These are phyloP conservation scores for Tulasnella sp. DNA, from an alignment of 768 basidiomycete species.

Conservation along the genomic window DNA sequence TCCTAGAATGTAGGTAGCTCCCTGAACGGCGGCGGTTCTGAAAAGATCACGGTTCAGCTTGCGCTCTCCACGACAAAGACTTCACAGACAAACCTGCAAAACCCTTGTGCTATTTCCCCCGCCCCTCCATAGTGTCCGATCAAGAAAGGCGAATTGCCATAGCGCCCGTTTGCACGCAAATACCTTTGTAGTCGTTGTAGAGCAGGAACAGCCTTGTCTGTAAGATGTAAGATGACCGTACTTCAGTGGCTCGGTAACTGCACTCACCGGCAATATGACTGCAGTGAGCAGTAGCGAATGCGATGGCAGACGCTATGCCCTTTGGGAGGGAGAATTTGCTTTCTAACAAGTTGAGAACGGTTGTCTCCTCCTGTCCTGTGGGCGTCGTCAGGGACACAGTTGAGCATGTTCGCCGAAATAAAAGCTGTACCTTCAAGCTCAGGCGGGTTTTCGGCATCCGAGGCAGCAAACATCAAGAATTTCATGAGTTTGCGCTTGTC, in stretches of 20 bases:
- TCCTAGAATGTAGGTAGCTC: constrained; percentile 39
- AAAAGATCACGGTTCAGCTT: constrained; percentile 29
- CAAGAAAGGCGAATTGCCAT: constrained; percentile 81
- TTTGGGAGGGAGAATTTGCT: constrained; percentile 55
- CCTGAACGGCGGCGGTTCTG: constrained; percentile 72
- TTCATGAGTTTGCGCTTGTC: constrained; percentile 92
- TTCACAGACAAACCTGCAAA: constrained; percentile 34
- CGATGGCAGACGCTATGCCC: constrained; percentile 52
- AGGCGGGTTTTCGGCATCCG: constrained; percentile 52
- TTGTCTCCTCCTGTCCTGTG: constrained; percentile 47
- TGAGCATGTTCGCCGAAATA: neutral
- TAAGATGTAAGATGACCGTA: neutral
- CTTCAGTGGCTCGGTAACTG: neutral
- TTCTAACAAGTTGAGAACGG: constrained; percentile 59
- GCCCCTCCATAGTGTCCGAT: constrained; percentile 92
- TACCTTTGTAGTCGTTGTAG: constrained; percentile 65
- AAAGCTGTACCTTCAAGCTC: constrained; percentile 33
- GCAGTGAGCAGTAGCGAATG: constrained; percentile 73
- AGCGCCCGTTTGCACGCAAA: constrained; percentile 72
- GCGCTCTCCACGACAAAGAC: neutral
- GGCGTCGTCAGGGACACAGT: constrained; percentile 27
- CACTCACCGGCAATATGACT: constrained; percentile 46
- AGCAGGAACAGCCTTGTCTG: constrained; percentile 61
- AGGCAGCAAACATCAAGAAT: constrained; percentile 72
- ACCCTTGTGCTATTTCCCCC: constrained; percentile 90